These are phyloP conservation scores for Murraya koenigii DNA, from an alignment of 345 rosid genomes.

Conservation along the genomic window DNA sequence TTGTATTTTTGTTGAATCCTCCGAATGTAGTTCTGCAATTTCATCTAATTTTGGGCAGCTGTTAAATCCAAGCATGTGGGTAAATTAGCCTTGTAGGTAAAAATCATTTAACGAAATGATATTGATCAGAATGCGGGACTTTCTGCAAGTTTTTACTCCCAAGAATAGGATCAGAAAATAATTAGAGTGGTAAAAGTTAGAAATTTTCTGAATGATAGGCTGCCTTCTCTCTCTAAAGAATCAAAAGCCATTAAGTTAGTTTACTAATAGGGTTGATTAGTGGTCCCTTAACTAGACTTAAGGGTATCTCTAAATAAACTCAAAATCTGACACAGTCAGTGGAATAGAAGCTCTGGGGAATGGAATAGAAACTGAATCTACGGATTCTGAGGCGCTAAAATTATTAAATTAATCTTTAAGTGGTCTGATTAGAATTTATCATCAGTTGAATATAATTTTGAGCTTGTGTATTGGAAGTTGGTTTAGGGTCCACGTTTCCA, in stretches of 20 bases:
- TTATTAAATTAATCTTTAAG: conserved; percentile 30
- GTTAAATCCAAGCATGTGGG: neutral
- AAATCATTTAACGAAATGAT: neutral
- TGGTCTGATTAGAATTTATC: conserved; percentile 18
- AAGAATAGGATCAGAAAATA: neutral
- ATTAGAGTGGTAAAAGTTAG: neutral
- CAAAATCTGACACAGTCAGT: conserved; percentile 64
- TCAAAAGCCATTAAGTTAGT: neutral
- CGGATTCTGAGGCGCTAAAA: conserved; percentile 41
- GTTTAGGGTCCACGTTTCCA: conserved; percentile 44
- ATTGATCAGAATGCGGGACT: neutral
- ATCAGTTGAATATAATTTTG: conserved; percentile 22
- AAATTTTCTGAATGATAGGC: conserved; percentile 6
- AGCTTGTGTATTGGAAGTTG: conserved; percentile 50
- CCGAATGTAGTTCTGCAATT: neutral
- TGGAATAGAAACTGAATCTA: conserved; percentile 89
- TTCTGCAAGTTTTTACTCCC: neutral
- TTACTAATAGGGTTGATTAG: neutral
- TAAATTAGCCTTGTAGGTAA: neutral
- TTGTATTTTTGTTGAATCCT: neutral
- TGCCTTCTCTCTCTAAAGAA: neutral
- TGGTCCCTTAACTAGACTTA: conserved; percentile 22
- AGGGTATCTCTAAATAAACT: conserved; percentile 8
- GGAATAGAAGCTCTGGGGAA: conserved; percentile 94
- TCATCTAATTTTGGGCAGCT: neutral